Evolutionary conservation across 768 basidiomycete species (phyloP).

Genomic region (Lepiota brunneoincarnata): DNA sequence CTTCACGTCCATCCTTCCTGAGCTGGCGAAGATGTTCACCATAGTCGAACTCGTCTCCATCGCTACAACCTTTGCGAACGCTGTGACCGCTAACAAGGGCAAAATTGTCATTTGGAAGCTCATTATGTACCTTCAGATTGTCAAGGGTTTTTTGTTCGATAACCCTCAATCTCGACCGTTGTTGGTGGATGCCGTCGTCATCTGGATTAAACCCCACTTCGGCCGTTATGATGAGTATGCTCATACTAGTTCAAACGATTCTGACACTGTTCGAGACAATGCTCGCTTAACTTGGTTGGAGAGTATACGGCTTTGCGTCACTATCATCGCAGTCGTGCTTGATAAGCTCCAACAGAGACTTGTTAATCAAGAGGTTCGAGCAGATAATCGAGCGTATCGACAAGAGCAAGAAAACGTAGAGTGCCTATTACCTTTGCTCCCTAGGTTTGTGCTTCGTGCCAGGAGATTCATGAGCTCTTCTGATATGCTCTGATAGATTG

Average conservation of each 20-base stretch:
- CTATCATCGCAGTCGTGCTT: conserved; percentile 84
- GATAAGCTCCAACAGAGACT: conserved; percentile 85
- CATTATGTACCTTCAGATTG: conserved; percentile 90
- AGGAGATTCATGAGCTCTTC: neutral
- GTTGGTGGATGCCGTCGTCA: conserved; percentile 82
- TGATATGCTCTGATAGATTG: conserved; percentile 44
- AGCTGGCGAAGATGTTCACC: conserved; percentile 77
- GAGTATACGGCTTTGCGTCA: conserved; percentile 84
- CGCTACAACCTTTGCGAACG: conserved; percentile 84
- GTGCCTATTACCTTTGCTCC: conserved; percentile 75
- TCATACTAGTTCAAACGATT: conserved; percentile 60
- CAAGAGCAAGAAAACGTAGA: conserved; percentile 95
- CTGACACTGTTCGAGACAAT: conserved; percentile 63
- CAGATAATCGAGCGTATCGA: conserved; percentile 57
- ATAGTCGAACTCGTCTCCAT: conserved; percentile 84
- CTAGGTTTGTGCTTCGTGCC: conserved; percentile 52
- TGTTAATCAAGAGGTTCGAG: conserved; percentile 59
- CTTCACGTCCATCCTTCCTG: conserved; percentile 89
- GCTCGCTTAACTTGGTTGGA: conserved; percentile 90
- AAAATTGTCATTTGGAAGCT: conserved; percentile 93
- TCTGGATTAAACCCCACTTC: conserved; percentile 95
- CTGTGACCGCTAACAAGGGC: conserved; percentile 73
- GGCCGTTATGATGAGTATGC: conserved; percentile 86
- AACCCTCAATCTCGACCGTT: conserved; percentile 73
- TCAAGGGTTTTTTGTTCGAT: conserved; percentile 86